Base-by-base conservation (phyloP, 129 eudicot genomes). In the Cynara cardunculus region DNA sequence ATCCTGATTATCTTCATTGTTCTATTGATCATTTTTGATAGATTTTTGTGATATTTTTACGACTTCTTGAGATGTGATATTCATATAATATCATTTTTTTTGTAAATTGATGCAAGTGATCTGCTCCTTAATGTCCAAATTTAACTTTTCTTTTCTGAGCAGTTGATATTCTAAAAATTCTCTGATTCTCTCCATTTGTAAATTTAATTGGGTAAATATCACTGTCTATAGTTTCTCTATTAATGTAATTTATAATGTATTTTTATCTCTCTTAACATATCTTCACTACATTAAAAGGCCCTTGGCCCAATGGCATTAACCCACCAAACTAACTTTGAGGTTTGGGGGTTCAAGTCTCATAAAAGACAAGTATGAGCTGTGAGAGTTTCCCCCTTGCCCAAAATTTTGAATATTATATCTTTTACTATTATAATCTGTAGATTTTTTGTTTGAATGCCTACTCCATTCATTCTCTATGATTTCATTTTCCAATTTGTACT, bases 81-180 rank as follows among this genome's bases (percentile, higher is more conserved):
- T 21, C 64, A 30, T 28, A 1, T 26, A 59, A n/a, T 61, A 62
- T 35, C 32, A 16, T 22, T 34, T 12, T 21, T 14, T 39, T 62
- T 46, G 16, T 62, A 76, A 32, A 41, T 24, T 34, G 72, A 34
- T 76, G 70, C 49, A 62, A 76, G 59, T 62, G 72, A 21, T 76
- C 18, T 59, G 53, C 71, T 49, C 49, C 44, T 75, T 53, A 53
- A 56, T 53, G 27, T 69, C 28, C 28, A 69, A 30, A 21, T 73
- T 28, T 6, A 74, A 26, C 21, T 26, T 74, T 32, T 49, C 13
- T 16, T 73, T 49, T 13, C 66, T 53, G 26, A 53, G 44, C 9
- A 8, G 41, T 53, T n/a, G 41, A 53, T n/a, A 13, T 75, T 18
- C 65, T 19, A 56, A 18, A n/a, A 56, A 18, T 18, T 56, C 44